Conservation (phyloP, 1,139 yeast genomes). For the Zygosaccharomyces pseudobailii region DNA sequence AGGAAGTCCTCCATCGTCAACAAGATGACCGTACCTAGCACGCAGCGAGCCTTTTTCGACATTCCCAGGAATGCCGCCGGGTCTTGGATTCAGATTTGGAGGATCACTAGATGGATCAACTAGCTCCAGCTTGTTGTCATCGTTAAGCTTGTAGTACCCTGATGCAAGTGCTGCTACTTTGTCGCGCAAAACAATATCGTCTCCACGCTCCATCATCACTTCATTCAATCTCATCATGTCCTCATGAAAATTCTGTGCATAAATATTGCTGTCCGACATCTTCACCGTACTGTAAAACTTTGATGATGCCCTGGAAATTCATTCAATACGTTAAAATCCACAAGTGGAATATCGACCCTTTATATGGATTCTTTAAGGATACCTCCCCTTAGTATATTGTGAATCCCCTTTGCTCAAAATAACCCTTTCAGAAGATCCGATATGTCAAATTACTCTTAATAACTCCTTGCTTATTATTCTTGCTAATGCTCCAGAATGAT, state of each 20-base stretch:
- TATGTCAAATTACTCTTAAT: background rate
- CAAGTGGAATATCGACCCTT: background rate
- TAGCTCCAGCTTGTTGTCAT: background rate
- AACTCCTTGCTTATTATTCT: background rate
- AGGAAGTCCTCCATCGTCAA: background rate
- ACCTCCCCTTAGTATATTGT: background rate
- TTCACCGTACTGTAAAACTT: background rate
- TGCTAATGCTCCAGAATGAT: no score
- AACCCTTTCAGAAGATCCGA: background rate
- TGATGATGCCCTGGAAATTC: no score
- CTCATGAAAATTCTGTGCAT: background rate
- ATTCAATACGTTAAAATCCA: background rate
- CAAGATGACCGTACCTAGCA: background rate
- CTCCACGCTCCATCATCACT: background rate
- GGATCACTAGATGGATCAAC: background rate
- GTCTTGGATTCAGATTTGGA: background rate
- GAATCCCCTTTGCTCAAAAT: background rate
- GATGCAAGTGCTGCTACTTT: background rate
- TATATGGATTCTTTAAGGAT: background rate
- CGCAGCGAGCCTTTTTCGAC: background rate
- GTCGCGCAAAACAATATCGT: background rate
- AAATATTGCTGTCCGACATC: background rate
- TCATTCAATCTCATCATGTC: background rate
- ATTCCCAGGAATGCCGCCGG: background rate
- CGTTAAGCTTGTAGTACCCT: background rate